Conservation (phyloP, 148 eudicot genomes). For the Vaccinium macrocarpon region DNA sequence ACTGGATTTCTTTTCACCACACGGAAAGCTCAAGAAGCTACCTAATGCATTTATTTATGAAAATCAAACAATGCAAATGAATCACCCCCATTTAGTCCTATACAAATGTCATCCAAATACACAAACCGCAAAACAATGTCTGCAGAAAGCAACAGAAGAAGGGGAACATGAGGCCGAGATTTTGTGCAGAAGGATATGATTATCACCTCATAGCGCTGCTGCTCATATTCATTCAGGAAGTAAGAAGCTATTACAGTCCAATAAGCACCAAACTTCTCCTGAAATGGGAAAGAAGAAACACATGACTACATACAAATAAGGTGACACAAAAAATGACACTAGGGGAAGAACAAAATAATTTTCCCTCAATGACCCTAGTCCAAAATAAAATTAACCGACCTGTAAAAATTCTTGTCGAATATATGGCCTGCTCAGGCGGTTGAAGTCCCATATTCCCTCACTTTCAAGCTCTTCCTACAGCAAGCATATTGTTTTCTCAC, state of each 20-base stretch:
- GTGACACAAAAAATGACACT: background rate
- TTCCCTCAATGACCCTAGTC: background rate
- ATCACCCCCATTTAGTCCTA: background rate
- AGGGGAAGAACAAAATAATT: background rate
- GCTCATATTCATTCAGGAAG: slow-evolving; percentile 71
- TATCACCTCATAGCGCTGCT: slow-evolving; percentile 67
- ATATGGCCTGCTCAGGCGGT: slow-evolving; percentile 83
- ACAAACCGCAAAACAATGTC: background rate
- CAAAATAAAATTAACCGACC: slow-evolving; percentile 36
- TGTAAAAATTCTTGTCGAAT: slow-evolving; percentile 63
- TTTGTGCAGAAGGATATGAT: background rate
- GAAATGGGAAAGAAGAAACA: slow-evolving; percentile 23
- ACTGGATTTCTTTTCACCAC: background rate
- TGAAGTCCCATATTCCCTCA: slow-evolving; percentile 94
- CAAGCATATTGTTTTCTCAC: slow-evolving; percentile 9
- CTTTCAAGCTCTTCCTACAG: slow-evolving; percentile 93
- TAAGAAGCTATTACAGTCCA: slow-evolving; percentile 71
- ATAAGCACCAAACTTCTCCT: slow-evolving; percentile 86
- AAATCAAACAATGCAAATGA: background rate
- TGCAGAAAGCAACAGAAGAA: background rate
- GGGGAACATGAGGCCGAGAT: background rate
- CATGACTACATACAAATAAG: slow-evolving; percentile 6
- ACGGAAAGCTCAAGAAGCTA: background rate
- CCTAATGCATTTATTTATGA: background rate
- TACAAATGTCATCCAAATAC: too few species aligned